Evolutionary conservation across 257 asterid genomes (phyloP), one percentile per base, ranked within the genome.

Genomic region (Penstemon newberryi): DNA sequence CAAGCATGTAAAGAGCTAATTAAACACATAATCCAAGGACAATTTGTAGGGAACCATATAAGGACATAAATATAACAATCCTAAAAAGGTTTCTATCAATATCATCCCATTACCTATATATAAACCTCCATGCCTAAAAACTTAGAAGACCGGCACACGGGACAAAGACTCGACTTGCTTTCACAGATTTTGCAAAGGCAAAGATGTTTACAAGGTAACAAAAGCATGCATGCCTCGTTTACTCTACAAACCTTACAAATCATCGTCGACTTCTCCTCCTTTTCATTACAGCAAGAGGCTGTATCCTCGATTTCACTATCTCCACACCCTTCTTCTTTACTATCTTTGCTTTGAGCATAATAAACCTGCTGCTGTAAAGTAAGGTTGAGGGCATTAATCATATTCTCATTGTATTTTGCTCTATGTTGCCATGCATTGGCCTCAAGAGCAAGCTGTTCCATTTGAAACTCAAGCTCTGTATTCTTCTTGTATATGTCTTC

Each of bases 141-240:
- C 86, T 91, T 91, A 5, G 89, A 71, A 67, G 90, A 81, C 66
- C 82, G 93, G 63, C 99, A 94, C 86, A 94, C 53, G 44, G 99
- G 99, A 58, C 99, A 94, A 43, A 67, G 43, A 74, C 89, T 83
- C 78, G 75, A 70, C 88, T 82, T 87, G 67, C 83, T 82, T 60
- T 94, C 99, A 73, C 99, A 94, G 44, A 81, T 96, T 82, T 82
- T 91, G 78, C 99, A 94, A 84, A 91, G 66, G 71, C 98, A 94
- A 10, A 94, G 85, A 85, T 94, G 99, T 84, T 94, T 89, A 78
- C 99, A 94, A 44, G 99, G 99, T 63, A 91, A 79, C 76, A 94
- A 73, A 63, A 94, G 94, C 96, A 94, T 83, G 88, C 93, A 59
- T 6, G 81, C 98, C 71, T 85, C 83, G 7, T 87, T 85, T 40